Percentiles rank a stretch among this genome's conserved stretches.
phyloP scores from a whole-genome alignment of 2,329 filamentous ascomycete genomes.

The Colletotrichum truncatum region DNA sequence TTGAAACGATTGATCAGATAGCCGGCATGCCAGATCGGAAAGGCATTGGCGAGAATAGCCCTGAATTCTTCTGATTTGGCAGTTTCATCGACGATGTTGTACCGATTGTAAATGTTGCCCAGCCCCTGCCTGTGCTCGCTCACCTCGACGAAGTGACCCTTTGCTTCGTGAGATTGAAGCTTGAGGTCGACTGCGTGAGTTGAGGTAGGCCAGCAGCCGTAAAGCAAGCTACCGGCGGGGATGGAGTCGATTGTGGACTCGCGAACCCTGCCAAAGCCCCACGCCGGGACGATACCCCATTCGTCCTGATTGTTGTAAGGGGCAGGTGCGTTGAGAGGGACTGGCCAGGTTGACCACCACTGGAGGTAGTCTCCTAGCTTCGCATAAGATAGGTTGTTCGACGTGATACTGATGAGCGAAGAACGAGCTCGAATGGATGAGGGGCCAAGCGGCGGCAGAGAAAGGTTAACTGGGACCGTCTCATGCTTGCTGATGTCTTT shows the following conservation, averaged over 20 bases:
- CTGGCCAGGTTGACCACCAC: slow-evolving; percentile 55
- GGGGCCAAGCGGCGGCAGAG: slow-evolving; percentile 28
- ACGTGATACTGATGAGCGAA: slow-evolving; percentile 39
- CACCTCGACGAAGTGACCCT: slow-evolving; percentile 46
- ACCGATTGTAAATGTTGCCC: slow-evolving; percentile 54
- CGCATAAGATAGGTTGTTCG: slow-evolving; percentile 47
- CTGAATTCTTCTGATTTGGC: slow-evolving; percentile 18
- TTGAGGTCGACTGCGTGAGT: slow-evolving; percentile 46
- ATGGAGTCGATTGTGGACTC: slow-evolving; percentile 49
- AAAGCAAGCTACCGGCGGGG: slow-evolving; percentile 44
- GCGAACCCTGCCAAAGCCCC: slow-evolving; percentile 55
- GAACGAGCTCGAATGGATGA: slow-evolving; percentile 42
- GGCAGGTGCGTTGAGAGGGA: slow-evolving; percentile 43
- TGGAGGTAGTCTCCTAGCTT: slow-evolving; percentile 36
- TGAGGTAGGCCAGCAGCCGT: slow-evolving; percentile 54
- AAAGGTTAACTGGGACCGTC: slow-evolving; percentile 6
- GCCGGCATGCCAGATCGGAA: slow-evolving; percentile 37
- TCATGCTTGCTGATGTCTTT: slow-evolving; percentile 36
- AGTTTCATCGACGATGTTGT: slow-evolving; percentile 35
- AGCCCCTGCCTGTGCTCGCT: slow-evolving; percentile 39
- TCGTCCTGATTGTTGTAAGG: slow-evolving; percentile 43
- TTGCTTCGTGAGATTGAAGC: slow-evolving; percentile 37
- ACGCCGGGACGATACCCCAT: slow-evolving; percentile 58
- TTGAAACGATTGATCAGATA: slow-evolving; percentile 43
- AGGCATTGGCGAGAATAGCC: slow-evolving; percentile 23